Evolutionary conservation across 2,329 filamentous ascomycete species (phyloP).

Genomic region (Ophiostoma pallidulum): DNA sequence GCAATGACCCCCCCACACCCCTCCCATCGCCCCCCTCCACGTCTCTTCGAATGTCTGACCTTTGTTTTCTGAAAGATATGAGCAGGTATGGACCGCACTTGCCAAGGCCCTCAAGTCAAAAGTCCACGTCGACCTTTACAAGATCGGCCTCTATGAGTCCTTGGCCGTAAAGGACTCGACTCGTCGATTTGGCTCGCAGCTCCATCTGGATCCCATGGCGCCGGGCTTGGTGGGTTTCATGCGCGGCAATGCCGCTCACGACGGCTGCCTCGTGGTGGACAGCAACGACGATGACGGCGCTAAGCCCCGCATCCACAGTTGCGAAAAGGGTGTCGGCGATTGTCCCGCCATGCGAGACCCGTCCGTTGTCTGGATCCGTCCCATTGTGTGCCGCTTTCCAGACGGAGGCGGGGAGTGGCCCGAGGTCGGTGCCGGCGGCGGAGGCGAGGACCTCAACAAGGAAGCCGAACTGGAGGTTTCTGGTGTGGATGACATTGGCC

Average conservation of each 20-base stretch:
- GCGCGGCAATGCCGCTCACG: constrained; percentile 60
- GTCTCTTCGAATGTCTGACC: too few relatives aligned
- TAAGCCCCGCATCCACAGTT: constrained; percentile 66
- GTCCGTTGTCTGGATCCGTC: constrained; percentile 64
- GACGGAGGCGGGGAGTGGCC: constrained; percentile 50
- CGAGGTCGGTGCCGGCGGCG: constrained; percentile 71
- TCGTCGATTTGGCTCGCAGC: constrained; percentile 29
- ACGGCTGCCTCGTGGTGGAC: constrained; percentile 62
- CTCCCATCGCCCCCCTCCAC: too few relatives aligned
- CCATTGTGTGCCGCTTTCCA: constrained; percentile 58
- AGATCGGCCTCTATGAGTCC: constrained; percentile 61
- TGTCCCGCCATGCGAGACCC: constrained; percentile 40
- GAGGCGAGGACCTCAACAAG: constrained; percentile 63
- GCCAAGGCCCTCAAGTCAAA: constrained; percentile 58
- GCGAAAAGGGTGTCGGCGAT: constrained; percentile 57
- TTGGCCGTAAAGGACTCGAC: constrained; percentile 22
- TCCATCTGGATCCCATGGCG: constrained; percentile 46
- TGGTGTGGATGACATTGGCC: constrained; percentile 22
- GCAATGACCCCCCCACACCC: too few relatives aligned
- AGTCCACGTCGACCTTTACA: constrained; percentile 77
- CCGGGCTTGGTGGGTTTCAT: constrained; percentile 62
- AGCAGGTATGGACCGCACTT: constrained; percentile 82
- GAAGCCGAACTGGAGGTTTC: constrained; percentile 55
- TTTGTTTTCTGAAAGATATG: constrained; percentile 43
- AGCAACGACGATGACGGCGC: constrained; percentile 18